Conservation (phyloP, 2,329 filamentous ascomycete species). For the Anthostomella pinea region DNA sequence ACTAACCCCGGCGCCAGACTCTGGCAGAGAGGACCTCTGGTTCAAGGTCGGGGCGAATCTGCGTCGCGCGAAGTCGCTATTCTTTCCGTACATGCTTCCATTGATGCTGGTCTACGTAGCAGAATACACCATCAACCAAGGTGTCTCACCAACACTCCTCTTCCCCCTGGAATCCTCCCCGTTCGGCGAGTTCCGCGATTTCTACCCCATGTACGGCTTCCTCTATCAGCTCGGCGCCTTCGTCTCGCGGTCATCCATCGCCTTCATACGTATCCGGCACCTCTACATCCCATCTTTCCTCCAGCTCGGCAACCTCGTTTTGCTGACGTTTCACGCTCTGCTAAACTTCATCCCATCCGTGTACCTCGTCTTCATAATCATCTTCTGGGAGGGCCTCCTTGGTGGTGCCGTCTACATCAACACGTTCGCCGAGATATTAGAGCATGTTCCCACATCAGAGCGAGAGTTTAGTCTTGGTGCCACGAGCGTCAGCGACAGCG, state of each 20-base stretch:
- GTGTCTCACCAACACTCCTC: slow-evolving; percentile 82
- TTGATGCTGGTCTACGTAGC: slow-evolving; percentile 89
- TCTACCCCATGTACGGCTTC: slow-evolving; percentile 93
- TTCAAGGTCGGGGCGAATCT: slow-evolving; percentile 50
- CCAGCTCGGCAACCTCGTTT: slow-evolving; percentile 72
- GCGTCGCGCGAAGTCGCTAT: slow-evolving; percentile 63
- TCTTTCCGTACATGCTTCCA: slow-evolving; percentile 84
- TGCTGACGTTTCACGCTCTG: slow-evolving; percentile 75
- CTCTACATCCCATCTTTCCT: slow-evolving; percentile 81
- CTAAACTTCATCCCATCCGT: slow-evolving; percentile 80
- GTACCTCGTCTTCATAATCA: slow-evolving; percentile 77
- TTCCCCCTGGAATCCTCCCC: slow-evolving; percentile 77
- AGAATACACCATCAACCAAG: slow-evolving; percentile 97
- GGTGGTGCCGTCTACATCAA: slow-evolving; percentile 94
- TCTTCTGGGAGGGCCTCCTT: slow-evolving; percentile 93
- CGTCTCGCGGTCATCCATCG: slow-evolving; percentile 85
- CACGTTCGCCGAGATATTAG: slow-evolving; percentile 91
- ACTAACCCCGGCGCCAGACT: slow-evolving; percentile 43
- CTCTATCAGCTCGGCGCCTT: slow-evolving; percentile 96
- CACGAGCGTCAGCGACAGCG: slow-evolving; percentile 89
- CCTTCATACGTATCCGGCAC: slow-evolving; percentile 76
- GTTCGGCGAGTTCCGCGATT: slow-evolving; percentile 77
- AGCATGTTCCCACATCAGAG: slow-evolving; percentile 72
- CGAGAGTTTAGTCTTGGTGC: slow-evolving; percentile 89
- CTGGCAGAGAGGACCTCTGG: slow-evolving; percentile 28